These are phyloP conservation scores for Russula sp. DNA, from an alignment of 768 basidiomycete species.

Conservation along the genomic window DNA sequence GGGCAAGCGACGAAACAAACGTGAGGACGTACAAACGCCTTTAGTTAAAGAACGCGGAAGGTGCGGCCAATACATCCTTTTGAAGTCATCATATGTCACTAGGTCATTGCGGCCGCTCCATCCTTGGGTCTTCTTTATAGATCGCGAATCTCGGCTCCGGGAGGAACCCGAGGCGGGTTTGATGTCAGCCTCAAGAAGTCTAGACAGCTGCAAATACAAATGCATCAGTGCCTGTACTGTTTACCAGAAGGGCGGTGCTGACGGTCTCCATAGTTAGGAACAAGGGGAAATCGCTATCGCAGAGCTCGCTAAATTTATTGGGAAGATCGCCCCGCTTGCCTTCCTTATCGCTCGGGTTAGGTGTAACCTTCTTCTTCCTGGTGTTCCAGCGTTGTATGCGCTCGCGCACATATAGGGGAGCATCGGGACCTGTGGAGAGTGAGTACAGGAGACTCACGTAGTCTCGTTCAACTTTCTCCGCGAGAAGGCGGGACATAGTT, in stretches of 20 bases:
- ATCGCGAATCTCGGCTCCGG: constrained; percentile 6
- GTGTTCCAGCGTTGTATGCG: constrained; percentile 29
- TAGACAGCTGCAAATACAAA: constrained; percentile 43
- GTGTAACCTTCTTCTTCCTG: constrained; percentile 34
- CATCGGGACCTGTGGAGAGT: constrained; percentile 39
- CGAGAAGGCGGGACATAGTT: constrained; percentile 64
- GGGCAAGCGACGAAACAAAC: background rate
- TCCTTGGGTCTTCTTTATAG: constrained; percentile 4
- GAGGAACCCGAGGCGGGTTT: background rate
- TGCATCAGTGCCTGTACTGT: background rate
- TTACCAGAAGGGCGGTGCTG: constrained; percentile 20
- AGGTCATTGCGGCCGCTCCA: constrained; percentile 6
- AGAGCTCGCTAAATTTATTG: constrained; percentile 50
- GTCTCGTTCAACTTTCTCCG: constrained; percentile 67
- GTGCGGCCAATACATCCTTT: constrained; percentile 56
- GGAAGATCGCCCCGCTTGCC: constrained; percentile 49
- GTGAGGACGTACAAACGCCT: constrained; percentile 45
- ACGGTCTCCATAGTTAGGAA: constrained; percentile 67
- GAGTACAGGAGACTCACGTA: constrained; percentile 53
- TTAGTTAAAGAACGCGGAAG: constrained; percentile 51
- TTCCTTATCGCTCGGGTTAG: constrained; percentile 45
- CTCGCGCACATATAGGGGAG: constrained; percentile 41
- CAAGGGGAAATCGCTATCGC: constrained; percentile 63
- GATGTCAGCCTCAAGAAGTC: constrained; percentile 50
- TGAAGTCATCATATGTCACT: constrained; percentile 51